Evolutionary conservation across 2,329 filamentous ascomycete genomes (phyloP).

Genomic region (Beauveria sp.): DNA sequence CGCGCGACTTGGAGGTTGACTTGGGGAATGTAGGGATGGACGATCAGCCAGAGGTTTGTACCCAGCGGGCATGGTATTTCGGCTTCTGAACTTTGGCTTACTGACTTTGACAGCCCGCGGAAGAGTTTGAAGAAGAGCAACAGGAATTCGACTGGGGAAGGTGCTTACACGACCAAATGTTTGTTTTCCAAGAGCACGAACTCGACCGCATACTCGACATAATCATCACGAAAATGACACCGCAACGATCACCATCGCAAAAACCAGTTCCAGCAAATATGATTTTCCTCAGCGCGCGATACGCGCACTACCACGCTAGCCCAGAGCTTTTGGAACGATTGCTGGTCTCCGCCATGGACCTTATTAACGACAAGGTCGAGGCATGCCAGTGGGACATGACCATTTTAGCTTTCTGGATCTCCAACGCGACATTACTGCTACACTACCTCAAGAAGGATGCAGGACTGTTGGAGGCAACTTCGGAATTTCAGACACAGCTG

Average conservation of each 20-base stretch:
- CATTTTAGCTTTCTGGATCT: conserved; percentile 97
- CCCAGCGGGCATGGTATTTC: too few species aligned
- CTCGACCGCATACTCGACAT: conserved; percentile 88
- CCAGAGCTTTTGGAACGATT: conserved; percentile 74
- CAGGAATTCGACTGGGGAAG: conserved; percentile 95
- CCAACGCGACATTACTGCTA: conserved; percentile 87
- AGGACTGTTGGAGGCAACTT: conserved; percentile 71
- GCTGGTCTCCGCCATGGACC: conserved; percentile 81
- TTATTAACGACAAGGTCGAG: conserved; percentile 96
- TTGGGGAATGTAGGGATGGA: conserved; percentile 92
- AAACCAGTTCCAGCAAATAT: conserved; percentile 97
- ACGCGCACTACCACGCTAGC: conserved; percentile 93
- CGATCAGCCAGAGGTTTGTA: conserved; percentile 78
- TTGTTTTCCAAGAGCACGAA: conserved; percentile 95
- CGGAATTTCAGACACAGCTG: conserved; percentile 86
- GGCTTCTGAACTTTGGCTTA: neutral
- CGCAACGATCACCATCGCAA: conserved; percentile 89
- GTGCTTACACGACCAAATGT: conserved; percentile 97
- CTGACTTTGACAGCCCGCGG: conserved; percentile 45
- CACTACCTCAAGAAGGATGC: conserved; percentile 95
- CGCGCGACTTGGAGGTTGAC: conserved; percentile 92
- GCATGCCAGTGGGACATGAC: conserved; percentile 99
- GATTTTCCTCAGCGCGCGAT: conserved; percentile 88
- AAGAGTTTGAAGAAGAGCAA: conserved; percentile 79
- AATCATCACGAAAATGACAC: conserved; percentile 96